Base-by-base conservation (phyloP, 345 rosid species). In the Microthlaspi erraticum region DNA sequence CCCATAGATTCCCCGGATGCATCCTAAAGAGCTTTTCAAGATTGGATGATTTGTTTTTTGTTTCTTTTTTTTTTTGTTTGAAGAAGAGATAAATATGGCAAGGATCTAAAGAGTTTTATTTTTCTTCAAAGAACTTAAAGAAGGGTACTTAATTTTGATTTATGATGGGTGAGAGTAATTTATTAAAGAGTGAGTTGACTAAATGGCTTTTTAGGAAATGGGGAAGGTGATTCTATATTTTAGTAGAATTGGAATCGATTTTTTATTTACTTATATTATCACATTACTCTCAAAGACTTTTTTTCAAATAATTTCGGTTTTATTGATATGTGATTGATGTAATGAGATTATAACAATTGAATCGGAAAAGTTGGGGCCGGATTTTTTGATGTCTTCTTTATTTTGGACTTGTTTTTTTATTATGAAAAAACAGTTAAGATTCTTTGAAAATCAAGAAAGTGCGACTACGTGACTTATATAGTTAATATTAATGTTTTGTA, bases 1-100 rank as follows among this genome's bases (percentile, higher is more conserved):
- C 98, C 96, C 98, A 89, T 45, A 84, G 81, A 66, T 86, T 87
- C 17, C 84, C 73, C 0, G 87, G 78, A 31, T 86, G 85, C 98
- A 92, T 89, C 74, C 72, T 4, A 23, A 26, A 14, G 57, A 46
- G 8, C 2, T 41, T 59, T 33, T 8, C 8, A 16, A 50, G 10
- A 36, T 52, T 56, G 10, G 71, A 38, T 37, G 64, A 18, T 38
- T 43, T 31, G 29, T 26, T 26, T 26, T 3, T 26, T 26, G 1
- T 1, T 20, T 20, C 2, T 20, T 20, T 19, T 33, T 19, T 37
- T 43, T 41, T 43, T 6, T 36, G 20, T 43, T 6, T 36, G 20
- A 7, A 73, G 46, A 32, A 50, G 31, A 48, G 44, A 56, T 53
- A 8, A 5, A 26, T 11, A 55, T 26, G 4, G 29, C 4, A 41